phyloP scores from a whole-genome alignment of 75 land plant genomes.

The Pinus tabuliformis region DNA sequence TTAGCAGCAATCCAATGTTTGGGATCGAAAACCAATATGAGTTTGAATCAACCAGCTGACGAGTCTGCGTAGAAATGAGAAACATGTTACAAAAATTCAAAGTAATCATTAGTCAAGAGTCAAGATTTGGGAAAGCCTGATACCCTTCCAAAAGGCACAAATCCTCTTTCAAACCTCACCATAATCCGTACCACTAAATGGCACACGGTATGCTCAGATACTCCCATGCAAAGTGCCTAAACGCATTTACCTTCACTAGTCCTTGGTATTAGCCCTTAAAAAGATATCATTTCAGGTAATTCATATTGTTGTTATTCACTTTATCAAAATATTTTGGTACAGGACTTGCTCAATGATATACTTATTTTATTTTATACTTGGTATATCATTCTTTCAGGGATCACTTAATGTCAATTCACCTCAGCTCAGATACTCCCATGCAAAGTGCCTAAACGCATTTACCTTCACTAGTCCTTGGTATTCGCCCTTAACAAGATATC shows the following conservation, averaged over 20 bases:
- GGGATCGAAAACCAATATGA: constrained; percentile 95
- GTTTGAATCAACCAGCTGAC: constrained; percentile 77
- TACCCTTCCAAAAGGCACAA: background rate
- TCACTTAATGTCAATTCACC: too few relatives aligned
- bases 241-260: background rate
- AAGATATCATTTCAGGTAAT: too few relatives aligned
- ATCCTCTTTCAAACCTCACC: background rate
- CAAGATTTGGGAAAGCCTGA: background rate
- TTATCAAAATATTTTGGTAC: too few relatives aligned
- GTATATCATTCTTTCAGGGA: too few relatives aligned
- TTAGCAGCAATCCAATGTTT: constrained; percentile 69
- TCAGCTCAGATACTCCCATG: background rate
- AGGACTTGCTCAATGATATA: too few relatives aligned
- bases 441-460: background rate
- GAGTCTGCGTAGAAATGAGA: constrained; percentile 39
- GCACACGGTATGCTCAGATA: background rate
- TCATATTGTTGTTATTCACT: too few relatives aligned
- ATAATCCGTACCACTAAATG: background rate
- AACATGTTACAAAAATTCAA: constrained; percentile 2
- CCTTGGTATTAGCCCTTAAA: too few relatives aligned
- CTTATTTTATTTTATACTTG: too few relatives aligned
- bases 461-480: too few relatives aligned
- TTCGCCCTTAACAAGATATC: too few relatives aligned
- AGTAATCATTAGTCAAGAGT: background rate
- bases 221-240: background rate